Evolutionary conservation across 2,329 filamentous ascomycete genomes (phyloP).

Genomic region (Trichoderma sp.): DNA sequence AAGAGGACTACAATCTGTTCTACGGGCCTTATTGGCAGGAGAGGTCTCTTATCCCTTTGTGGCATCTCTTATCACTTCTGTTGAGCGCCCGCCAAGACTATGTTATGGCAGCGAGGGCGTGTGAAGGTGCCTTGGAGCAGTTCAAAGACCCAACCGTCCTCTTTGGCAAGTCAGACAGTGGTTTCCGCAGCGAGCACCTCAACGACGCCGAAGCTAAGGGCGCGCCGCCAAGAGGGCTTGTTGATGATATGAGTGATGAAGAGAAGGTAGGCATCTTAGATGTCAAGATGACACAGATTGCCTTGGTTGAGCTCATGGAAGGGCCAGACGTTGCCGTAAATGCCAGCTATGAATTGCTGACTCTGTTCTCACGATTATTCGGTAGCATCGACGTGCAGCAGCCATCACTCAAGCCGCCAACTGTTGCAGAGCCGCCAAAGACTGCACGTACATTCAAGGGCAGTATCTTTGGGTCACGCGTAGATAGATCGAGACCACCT

Average conservation of each 20-base stretch:
- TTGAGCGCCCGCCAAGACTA: slow-evolving; percentile 86
- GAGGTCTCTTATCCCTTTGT: slow-evolving; percentile 69
- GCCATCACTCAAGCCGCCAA: slow-evolving; percentile 40
- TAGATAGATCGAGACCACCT: slow-evolving; percentile 44
- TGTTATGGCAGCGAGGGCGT: slow-evolving; percentile 73
- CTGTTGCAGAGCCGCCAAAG: slow-evolving; percentile 57
- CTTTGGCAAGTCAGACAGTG: slow-evolving; percentile 59
- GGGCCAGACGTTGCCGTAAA: slow-evolving; percentile 85
- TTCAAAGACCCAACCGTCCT: slow-evolving; percentile 70
- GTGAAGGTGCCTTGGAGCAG: slow-evolving; percentile 87
- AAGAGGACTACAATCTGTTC: slow-evolving; percentile 42
- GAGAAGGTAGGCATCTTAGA: slow-evolving; percentile 89
- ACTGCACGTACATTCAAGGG: slow-evolving; percentile 68
- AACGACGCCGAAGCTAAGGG: slow-evolving; percentile 48
- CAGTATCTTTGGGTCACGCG: slow-evolving; percentile 70
- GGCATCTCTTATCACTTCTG: slow-evolving; percentile 86
- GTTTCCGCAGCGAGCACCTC: slow-evolving; percentile 64
- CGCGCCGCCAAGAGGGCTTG: slow-evolving; percentile 45
- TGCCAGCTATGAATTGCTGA: slow-evolving; percentile 78
- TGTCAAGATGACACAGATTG: slow-evolving; percentile 91
- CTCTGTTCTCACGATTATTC: slow-evolving; percentile 78
- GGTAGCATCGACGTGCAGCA: slow-evolving; percentile 47
- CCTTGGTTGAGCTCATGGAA: slow-evolving; percentile 77
- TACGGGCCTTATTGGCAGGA: slow-evolving; percentile 59
- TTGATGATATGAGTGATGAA: slow-evolving; percentile 76